Evolutionary conservation across 2,329 filamentous ascomycete species (phyloP).

Genomic region (Fusarium chlamydosporum): DNA sequence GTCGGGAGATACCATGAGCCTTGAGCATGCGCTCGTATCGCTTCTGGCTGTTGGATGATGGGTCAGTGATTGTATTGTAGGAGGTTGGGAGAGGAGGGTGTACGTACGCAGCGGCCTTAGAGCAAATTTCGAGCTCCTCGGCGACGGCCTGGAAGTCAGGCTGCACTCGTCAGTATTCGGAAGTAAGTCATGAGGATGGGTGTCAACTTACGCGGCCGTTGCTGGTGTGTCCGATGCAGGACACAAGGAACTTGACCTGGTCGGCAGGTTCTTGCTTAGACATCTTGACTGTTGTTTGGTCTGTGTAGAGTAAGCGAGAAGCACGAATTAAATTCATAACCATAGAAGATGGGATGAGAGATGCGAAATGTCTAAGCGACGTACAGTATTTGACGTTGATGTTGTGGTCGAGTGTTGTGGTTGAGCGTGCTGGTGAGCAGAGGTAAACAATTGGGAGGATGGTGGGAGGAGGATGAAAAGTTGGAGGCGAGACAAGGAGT

Average conservation of each 20-base stretch:
- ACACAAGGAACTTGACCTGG: slow-evolving; percentile 76
- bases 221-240: slow-evolving; percentile 73
- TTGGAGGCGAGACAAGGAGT: neutral
- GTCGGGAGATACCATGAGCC: slow-evolving; percentile 63
- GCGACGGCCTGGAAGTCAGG: slow-evolving; percentile 77
- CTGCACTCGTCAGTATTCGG: slow-evolving; percentile 56
- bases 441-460: neutral
- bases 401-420: slow-evolving; percentile 8
- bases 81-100: neutral
- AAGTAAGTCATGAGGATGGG: neutral
- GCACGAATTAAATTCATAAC: neutral
- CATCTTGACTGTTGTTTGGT: slow-evolving; percentile 60
- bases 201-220: slow-evolving; percentile 68
- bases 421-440: slow-evolving; percentile 6
- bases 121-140: slow-evolving; percentile 72
- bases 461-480: slow-evolving; percentile 3
- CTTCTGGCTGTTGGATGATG: slow-evolving; percentile 67
- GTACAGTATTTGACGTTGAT: slow-evolving; percentile 15
- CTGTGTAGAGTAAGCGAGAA: slow-evolving; percentile 17
- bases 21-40: slow-evolving; percentile 77
- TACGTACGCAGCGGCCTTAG: slow-evolving; percentile 78
- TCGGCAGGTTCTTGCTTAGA: slow-evolving; percentile 64
- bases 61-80: neutral
- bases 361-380: neutral
- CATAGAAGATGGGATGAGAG: neutral